These are phyloP conservation scores for Chlamydomonas schloesseri DNA, from an alignment of 139 green algal species.

Conservation along the genomic window DNA sequence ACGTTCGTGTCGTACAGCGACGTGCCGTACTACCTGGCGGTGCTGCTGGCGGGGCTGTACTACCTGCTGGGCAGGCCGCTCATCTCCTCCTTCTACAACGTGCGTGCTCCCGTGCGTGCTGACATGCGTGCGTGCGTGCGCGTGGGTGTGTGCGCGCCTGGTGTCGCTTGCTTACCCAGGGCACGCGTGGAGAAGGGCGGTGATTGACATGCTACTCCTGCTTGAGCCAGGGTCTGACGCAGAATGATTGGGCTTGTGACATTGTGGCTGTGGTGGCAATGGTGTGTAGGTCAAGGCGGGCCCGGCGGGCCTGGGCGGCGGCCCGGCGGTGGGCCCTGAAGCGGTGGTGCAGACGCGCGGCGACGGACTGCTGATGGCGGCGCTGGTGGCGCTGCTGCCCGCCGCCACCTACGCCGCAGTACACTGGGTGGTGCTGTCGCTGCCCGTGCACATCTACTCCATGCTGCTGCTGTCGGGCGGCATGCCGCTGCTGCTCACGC, in stretches of 20 bases:
- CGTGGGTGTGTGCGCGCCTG: no score
- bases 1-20: slow-evolving; percentile 58
- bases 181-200: no score
- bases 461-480: slow-evolving; percentile 77
- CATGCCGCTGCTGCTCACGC: slow-evolving; percentile 71
- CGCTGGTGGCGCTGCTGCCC: slow-evolving; percentile 71
- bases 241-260: no score
- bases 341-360: slow-evolving; percentile 61
- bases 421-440: slow-evolving; percentile 66
- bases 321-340: slow-evolving; percentile 31
- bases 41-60: slow-evolving; percentile 77
- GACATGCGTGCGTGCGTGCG: no score
- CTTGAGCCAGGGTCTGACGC: no score
- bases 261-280: no score
- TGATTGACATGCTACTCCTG: no score
- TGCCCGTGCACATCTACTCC: slow-evolving; percentile 78
- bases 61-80: slow-evolving; percentile 80
- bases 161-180: no score
- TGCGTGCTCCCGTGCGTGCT: not conserved
- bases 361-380: slow-evolving; percentile 69
- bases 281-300: slow-evolving; percentile 32
- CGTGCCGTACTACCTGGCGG: slow-evolving; percentile 90
- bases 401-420: slow-evolving; percentile 71
- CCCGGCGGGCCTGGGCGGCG: not conserved
- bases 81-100: slow-evolving; percentile 81